These are phyloP conservation scores for Sphagnum tenellum DNA, from an alignment of 225 moss, liverwort and hornwort genomes.

Conservation along the genomic window DNA sequence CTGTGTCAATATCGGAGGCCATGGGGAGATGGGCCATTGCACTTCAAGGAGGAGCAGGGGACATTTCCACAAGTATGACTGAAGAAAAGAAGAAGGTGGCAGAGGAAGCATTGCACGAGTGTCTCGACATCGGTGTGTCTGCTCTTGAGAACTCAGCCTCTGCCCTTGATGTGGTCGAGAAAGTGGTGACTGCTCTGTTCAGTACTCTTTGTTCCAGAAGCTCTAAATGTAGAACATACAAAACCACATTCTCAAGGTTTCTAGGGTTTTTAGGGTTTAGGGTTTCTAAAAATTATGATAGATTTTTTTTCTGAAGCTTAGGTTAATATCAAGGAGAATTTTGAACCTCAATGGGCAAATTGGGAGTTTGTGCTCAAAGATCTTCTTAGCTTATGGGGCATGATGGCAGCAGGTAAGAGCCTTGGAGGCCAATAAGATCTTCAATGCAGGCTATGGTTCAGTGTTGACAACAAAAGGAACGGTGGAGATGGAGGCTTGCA, in stretches of 20 bases:
- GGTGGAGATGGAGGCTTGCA: constrained; percentile 99
- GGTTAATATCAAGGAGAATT: too few species aligned
- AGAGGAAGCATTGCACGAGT: constrained; percentile 54
- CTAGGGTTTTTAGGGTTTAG: too few species aligned
- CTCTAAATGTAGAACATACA: too few species aligned
- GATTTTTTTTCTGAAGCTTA: too few species aligned
- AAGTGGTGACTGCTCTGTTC: constrained; percentile 51
- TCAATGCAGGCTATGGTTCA: constrained; percentile 88
- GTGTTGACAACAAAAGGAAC: constrained; percentile 74
- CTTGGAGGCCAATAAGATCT: constrained; percentile 63
- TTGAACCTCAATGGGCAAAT: too few species aligned
- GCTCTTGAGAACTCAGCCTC: constrained; percentile 44
- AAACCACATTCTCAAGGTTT: too few species aligned
- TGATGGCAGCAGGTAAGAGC: constrained; percentile 50
- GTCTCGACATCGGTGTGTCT: constrained; percentile 68
- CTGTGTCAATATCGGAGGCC: neutral
- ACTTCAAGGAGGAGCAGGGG: constrained; percentile 93
- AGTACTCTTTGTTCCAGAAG: too few species aligned
- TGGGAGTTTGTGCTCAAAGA: too few species aligned
- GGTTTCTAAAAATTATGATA: too few species aligned
- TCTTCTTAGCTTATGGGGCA: too few species aligned
- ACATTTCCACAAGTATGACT: constrained; percentile 53
- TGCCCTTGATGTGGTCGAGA: constrained; percentile 84
- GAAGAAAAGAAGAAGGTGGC: constrained; percentile 34
- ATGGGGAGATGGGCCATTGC: constrained; percentile 92